Evolutionary conservation across 352 stramenopile species (phyloP), one percentile per base, ranked within the genome.

Genomic region (Pythium volutum): DNA sequence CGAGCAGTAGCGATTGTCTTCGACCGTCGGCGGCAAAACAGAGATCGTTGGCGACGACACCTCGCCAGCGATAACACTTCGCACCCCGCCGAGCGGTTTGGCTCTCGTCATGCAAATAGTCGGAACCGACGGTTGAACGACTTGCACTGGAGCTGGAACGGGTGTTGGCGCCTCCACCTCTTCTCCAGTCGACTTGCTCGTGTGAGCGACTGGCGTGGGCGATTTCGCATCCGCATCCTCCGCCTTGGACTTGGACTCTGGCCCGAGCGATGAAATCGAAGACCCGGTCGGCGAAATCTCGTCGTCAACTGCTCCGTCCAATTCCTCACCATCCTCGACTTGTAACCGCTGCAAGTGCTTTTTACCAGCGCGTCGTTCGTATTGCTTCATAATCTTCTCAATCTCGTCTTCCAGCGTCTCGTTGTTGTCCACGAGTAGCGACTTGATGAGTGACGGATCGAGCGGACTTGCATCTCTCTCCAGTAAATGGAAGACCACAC

Each of bases 401-500:
- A 94, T 88, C 52, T 94, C 84, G 9, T 89, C 69, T 45, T 91
- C 81, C 23, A 94, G 47, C 22, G 74, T 79, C 49, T 83, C 66
- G 16, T 62, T 53, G 26, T 71, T 55, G 34, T 75, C 62, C 10
- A 82, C 68, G 11, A 71, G 48, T 4, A 92, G 47, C 14, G 71
- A 56, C 27, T 76, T 76, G 6, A 91, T 43, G 18, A 87, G 53
- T 11, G 56, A 36, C 12, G 79, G 69, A 15, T 66, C 73, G 0
- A 92, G 65, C 48, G 22, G 36, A 26, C 25, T 54, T 27, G 34
- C 27, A 9, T 71, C 67, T 50, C 50, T 23, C 16, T 71, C 63
- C 25, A 94, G 51, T 36, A 94, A 71, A 38, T 94, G 81, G 20
- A 94, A 59, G 7, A 91, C 82, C 9, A 92, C 73, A 22, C 82